Base-by-base conservation (phyloP, 2,329 filamentous ascomycete genomes). In the Nothophaeocryptopus gaeumannii region DNA sequence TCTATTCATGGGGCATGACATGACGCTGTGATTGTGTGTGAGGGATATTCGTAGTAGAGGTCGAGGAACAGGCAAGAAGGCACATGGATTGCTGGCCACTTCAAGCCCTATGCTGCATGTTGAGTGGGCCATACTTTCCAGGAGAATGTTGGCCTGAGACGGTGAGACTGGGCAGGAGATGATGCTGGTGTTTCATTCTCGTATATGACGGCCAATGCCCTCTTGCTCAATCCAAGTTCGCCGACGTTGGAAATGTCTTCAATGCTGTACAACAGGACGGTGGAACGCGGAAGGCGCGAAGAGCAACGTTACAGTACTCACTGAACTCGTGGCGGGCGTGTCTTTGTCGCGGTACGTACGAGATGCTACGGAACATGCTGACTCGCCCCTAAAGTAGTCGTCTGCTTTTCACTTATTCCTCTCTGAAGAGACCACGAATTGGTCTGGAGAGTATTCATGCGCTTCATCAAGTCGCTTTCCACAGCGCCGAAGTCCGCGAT, bases 391-490 rank as follows among this genome's bases (percentile, higher is more conserved):
- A 49, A 34, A 13, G 54, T 57, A 2, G 42, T 42, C 20, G 20
- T 26, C 15, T 57, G 54, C 48, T 55, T 57, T 31, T 57, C 53
- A 26, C 20, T 26, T 26, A 26, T 26, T 7, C 20, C 20, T 26
- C 20, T 26, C 7, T 26, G 20, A 5, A 54, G 15, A 16, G 38
- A 30, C 47, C 49, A 59, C 16, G 51, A 57, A 47, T 54, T 55
- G 16, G 64, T 66, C 13, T 62, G 31, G 20, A 39, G 61, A 40
- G 57, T 64, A 30, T 63, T 50, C 52, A 66, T 61, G 9, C 64
- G 54, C 38, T 47, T 46, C 54, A 63, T 62, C 35, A 67, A 43
- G 36, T 65, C 63, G 45, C 58, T 54, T 47, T 67, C 65, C 11
- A 65, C 58, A 14, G 63, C 58, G 14, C 52, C 50, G 20, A 67